Evolutionary conservation across 1,139 yeast species (phyloP).

Genomic region (Arxiozyma slooffiae): DNA sequence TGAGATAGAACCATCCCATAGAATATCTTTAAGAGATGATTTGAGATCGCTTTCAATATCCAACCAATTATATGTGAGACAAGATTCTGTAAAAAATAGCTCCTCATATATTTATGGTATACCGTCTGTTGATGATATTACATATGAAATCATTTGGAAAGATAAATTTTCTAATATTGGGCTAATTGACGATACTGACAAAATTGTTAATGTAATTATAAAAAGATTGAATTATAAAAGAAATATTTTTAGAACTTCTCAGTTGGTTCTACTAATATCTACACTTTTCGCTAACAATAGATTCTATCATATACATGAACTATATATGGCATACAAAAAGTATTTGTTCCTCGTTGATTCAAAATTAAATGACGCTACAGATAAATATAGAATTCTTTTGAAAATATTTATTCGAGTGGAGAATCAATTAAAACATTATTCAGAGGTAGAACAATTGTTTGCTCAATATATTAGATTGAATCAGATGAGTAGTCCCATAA

Average conservation of each 20-base stretch:
- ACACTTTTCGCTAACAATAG: slow-evolving; percentile 10
- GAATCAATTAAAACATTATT: slow-evolving; percentile 15
- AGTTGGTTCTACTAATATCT: slow-evolving; percentile 13
- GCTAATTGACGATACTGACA: slow-evolving; percentile 9
- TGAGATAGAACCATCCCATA: neutral
- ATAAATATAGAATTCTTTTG: slow-evolving; percentile 9
- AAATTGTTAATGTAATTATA: slow-evolving; percentile 10
- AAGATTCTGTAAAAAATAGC: too few species aligned
- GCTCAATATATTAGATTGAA: slow-evolving; percentile 23
- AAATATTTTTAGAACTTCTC: slow-evolving; percentile 13
- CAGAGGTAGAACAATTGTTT: slow-evolving; percentile 20
- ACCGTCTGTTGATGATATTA: slow-evolving; percentile 11
- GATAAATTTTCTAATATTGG: slow-evolving; percentile 8
- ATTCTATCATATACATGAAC: slow-evolving; percentile 18
- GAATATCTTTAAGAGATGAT: neutral
- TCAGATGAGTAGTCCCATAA: slow-evolving; percentile 12
- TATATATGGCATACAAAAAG: slow-evolving; percentile 13
- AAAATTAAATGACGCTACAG: slow-evolving; percentile 1
- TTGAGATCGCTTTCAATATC: neutral
- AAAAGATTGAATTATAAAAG: slow-evolving; percentile 7
- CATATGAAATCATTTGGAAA: slow-evolving; percentile 10
- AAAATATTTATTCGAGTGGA: slow-evolving; percentile 16
- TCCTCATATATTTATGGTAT: slow-evolving; percentile 3
- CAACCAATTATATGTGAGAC: neutral
- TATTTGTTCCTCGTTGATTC: slow-evolving; percentile 6